A percentile compares a stretch with the other conserved stretches of the same genome.
Conservation (phyloP, 106 monocot species). For the Platanthera zijinensis region DNA sequence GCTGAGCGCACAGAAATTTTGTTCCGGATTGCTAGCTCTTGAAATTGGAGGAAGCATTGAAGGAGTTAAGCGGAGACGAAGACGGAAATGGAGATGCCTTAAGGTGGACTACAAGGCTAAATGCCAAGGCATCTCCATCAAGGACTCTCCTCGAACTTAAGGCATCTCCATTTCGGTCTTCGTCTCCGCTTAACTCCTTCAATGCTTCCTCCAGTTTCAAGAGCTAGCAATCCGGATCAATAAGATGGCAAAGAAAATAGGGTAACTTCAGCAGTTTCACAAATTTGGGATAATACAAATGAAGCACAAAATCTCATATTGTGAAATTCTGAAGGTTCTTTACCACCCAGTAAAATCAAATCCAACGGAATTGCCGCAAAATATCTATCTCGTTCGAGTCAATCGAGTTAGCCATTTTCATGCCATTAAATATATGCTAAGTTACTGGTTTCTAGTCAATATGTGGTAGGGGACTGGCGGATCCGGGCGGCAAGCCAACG, state of each 20-base stretch:
- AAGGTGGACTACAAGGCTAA: no score
- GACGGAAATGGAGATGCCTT: constrained; percentile 32
- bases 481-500: no score
- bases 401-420: neutral
- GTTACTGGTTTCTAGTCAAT: no score
- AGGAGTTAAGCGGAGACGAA: constrained; percentile 64
- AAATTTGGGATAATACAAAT: neutral
- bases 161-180: constrained; percentile 38
- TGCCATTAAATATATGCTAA: neutral
- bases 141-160: no score
- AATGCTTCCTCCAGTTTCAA: constrained; percentile 31
- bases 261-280: neutral
- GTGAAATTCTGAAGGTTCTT: neutral
- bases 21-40: neutral
- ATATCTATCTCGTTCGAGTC: neutral
- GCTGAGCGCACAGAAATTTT: no score
- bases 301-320: neutral
- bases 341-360: neutral
- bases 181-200: constrained; percentile 58
- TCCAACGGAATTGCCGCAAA: neutral
- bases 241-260: neutral
- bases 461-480: no score
- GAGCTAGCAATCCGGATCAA: neutral
- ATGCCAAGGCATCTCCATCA: no score
- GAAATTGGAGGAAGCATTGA: constrained; percentile 33